Evolutionary conservation across 805 yeast genomes (phyloP), one percentile per base, ranked within the genome.

Genomic region (Teunomyces pallodes): DNA sequence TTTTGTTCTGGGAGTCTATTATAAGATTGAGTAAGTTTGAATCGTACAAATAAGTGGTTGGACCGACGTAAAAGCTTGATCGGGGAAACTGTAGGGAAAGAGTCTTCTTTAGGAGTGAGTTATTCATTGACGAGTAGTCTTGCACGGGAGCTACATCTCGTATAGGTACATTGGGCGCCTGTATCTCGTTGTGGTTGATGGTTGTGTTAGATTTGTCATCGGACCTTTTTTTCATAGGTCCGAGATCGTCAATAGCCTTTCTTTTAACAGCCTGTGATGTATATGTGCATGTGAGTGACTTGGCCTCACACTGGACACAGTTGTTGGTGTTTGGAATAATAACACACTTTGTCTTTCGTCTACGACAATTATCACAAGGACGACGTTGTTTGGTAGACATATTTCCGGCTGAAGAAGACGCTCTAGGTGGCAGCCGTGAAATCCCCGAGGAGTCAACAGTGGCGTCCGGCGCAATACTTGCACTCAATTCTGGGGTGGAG

Each of bases 341-440:
- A 24, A 87, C 84, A 71, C 97, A 91, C 54, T 87, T 82, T 17
- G 86, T 85, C 60, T 87, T 88, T 42, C 91, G 75, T 49, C 90
- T 72, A 36, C 95, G 75, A 65, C 97, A 91, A 55, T 84, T 89
- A 60, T 88, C 96, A 61, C 97, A 90, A 0, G 95, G 92, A 31
- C 82, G 69, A 17, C 79, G 67, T 54, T 75, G 79, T 48, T 77
- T 78, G 4, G 74, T 9, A 35, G 35, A 20, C 24, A 20, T 20
- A 20, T 20, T 20, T 20, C 24, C 14, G 35, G 35, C 35, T 20
- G 46, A 43, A 2, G 47, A 10, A 8, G 41, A 42, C 13, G 6
- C 24, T 20, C 13, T 33, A 16, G 46, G 33, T 6, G 39, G 40
- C 14, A 45, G 48, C 9, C 45, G 17, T 20, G 20, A 14, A 26